Evolutionary conservation across 257 asterid genomes (phyloP).

Genomic region (Penstemon eatonii): DNA sequence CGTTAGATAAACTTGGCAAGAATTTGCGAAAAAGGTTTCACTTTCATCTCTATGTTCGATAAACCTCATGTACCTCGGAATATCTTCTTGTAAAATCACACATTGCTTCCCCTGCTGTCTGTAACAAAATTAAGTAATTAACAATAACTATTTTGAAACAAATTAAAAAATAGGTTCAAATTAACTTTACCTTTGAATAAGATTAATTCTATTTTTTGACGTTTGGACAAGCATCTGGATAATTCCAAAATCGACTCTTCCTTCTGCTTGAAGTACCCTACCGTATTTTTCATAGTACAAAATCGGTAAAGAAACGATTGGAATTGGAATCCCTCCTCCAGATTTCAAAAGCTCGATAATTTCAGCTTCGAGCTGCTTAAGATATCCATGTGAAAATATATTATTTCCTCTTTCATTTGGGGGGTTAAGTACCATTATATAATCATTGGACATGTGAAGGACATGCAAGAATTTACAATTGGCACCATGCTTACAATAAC

Average conservation of each 20-base stretch:
- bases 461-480: slow-evolving; percentile 36
- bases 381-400: slow-evolving; percentile 17
- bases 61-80: slow-evolving; percentile 16
- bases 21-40: background rate
- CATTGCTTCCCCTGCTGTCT: slow-evolving; percentile 36
- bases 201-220: slow-evolving; percentile 16
- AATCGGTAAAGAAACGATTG: slow-evolving; percentile 33
- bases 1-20: slow-evolving; percentile 37
- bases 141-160: background rate
- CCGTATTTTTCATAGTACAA: slow-evolving; percentile 37
- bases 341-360: slow-evolving; percentile 29
- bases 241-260: slow-evolving; percentile 18
- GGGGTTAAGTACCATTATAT: slow-evolving; percentile 30
- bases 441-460: slow-evolving; percentile 22
- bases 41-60: slow-evolving; percentile 8
- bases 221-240: slow-evolving; percentile 29
- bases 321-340: slow-evolving; percentile 34
- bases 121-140: background rate
- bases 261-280: slow-evolving; percentile 27
- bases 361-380: slow-evolving; percentile 34
- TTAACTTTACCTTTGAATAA: slow-evolving; percentile 30
- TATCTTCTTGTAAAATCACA: slow-evolving; percentile 29
- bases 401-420: background rate
- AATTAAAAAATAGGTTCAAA: background rate
- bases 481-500: slow-evolving; percentile 38